Evolutionary conservation across 2,329 filamentous ascomycete species (phyloP).

Genomic region (Diplodia scrobiculata): DNA sequence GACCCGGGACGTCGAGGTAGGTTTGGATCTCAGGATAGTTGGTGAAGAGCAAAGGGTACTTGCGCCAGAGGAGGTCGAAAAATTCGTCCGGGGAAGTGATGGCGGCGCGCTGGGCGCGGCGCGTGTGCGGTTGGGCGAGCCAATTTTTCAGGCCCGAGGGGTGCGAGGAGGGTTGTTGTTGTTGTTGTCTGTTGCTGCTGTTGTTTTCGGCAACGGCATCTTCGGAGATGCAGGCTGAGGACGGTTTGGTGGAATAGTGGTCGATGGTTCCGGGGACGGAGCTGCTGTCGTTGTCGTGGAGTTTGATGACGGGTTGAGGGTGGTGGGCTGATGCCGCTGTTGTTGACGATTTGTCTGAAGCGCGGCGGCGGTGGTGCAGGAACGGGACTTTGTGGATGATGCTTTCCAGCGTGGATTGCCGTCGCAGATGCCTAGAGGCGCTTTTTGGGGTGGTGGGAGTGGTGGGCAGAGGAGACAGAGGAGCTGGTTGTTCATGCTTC

Average conservation of each 20-base stretch:
- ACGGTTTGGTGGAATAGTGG: background rate
- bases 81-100: background rate
- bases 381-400: background rate
- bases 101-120: background rate
- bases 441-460: background rate
- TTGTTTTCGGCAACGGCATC: background rate
- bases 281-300: background rate
- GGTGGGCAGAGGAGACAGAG: background rate
- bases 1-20: background rate
- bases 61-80: background rate
- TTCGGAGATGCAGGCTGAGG: background rate
- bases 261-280: background rate
- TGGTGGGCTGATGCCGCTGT: background rate
- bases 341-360: background rate
- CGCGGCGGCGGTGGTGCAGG: background rate
- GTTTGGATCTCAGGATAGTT: background rate
- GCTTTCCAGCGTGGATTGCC: background rate
- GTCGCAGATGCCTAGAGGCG: background rate
- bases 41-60: slow-evolving; percentile 7
- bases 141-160: background rate
- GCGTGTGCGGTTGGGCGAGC: background rate
- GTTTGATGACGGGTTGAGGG: background rate
- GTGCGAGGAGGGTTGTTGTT: background rate
- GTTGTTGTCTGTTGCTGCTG: background rate
- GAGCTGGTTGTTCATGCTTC: background rate